Evolutionary conservation across 148 eudicot genomes (phyloP).

Genomic region (Selenicereus undatus): DNA sequence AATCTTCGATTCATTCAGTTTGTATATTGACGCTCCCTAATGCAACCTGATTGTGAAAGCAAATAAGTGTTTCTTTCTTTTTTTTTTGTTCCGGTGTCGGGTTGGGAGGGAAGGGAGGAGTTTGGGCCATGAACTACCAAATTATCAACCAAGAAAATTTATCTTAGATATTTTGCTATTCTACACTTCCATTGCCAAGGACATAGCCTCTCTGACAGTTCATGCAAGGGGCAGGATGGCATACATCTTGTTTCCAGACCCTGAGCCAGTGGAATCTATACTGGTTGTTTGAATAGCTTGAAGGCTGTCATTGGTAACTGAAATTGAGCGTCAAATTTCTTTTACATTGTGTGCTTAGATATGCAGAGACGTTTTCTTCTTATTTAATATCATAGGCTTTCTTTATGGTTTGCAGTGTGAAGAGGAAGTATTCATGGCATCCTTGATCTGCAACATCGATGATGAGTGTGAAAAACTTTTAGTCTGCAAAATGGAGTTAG

Average conservation of each 20-base stretch:
- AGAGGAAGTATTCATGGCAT: conserved; percentile 77
- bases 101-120: not conserved
- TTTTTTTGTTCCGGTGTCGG: not conserved
- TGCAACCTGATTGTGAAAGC: not conserved
- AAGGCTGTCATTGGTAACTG: not conserved
- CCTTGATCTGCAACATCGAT: conserved; percentile 90
- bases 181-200: not conserved
- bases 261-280: not conserved
- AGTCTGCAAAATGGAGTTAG: conserved; percentile 86
- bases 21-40: not conserved
- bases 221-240: not conserved
- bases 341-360: not conserved
- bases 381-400: not conserved
- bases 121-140: not conserved
- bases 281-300: not conserved
- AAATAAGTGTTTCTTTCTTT: not conserved
- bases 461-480: conserved; percentile 82
- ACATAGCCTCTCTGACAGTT: not conserved
- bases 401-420: conserved; percentile 45
- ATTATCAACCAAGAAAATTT: not conserved
- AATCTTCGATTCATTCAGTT: too few species aligned
- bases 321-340: not conserved
- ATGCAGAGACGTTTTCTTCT: not conserved
- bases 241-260: not conserved
- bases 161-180: not conserved